Conservation (phyloP, 2,329 filamentous ascomycete species). For the Mycosphaerella sp. region DNA sequence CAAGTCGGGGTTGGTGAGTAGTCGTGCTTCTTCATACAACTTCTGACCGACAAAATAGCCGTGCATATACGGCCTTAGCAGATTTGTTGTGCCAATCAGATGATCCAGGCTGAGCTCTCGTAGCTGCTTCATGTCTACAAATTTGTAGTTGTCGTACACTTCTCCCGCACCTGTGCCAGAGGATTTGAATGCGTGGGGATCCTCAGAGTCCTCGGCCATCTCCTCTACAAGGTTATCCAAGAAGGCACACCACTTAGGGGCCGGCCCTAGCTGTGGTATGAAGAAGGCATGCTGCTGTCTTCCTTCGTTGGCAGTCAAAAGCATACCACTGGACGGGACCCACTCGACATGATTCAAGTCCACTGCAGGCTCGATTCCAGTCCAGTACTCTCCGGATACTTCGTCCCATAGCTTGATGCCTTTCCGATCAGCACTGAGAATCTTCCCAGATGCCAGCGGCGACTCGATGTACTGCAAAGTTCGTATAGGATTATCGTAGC, state of each 20-base stretch:
- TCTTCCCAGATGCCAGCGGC: slow-evolving; percentile 39
- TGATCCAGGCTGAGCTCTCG: slow-evolving; percentile 80
- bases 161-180: slow-evolving; percentile 51
- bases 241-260: slow-evolving; percentile 94
- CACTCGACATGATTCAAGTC: slow-evolving; percentile 93
- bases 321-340: slow-evolving; percentile 88
- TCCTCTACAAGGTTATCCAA: slow-evolving; percentile 97
- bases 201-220: slow-evolving; percentile 76
- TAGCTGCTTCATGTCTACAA: slow-evolving; percentile 82
- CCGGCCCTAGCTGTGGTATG: slow-evolving; percentile 85
- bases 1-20: slow-evolving; percentile 90
- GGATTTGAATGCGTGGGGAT: slow-evolving; percentile 51
- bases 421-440: slow-evolving; percentile 72
- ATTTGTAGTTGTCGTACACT: slow-evolving; percentile 99
- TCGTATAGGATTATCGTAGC: slow-evolving; percentile 87
- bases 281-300: slow-evolving; percentile 93
- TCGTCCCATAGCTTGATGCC: slow-evolving; percentile 98
- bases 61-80: slow-evolving; percentile 96
- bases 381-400: slow-evolving; percentile 78
- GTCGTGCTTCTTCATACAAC: slow-evolving; percentile 85
- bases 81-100: slow-evolving; percentile 80
- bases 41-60: slow-evolving; percentile 96
- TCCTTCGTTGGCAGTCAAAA: slow-evolving; percentile 94
- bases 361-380: slow-evolving; percentile 87
- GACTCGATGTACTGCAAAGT: slow-evolving; percentile 63